Evolutionary conservation across 1,139 yeast genomes (phyloP).

Genomic region (Saccharomycopsis phalli): DNA sequence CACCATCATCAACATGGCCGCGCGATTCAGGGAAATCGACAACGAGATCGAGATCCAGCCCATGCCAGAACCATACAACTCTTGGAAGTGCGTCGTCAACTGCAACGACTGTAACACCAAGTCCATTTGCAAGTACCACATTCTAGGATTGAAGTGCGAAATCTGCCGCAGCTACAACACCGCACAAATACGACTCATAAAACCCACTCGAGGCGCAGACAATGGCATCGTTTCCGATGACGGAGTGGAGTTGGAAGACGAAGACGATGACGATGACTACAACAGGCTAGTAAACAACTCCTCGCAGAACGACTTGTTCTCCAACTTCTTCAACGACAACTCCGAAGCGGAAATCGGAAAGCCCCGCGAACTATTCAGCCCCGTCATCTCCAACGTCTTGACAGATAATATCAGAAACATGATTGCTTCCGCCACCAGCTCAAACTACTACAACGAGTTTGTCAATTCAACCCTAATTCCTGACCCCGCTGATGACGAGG

Average conservation of each 20-base stretch:
- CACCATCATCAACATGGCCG: slow-evolving; percentile 77
- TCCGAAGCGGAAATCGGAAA: slow-evolving; percentile 8
- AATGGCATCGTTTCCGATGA: slow-evolving; percentile 6
- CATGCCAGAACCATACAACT: slow-evolving; percentile 68
- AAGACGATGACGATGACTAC: slow-evolving; percentile 20
- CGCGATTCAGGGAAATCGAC: slow-evolving; percentile 78
- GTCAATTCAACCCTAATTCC: slow-evolving; percentile 10
- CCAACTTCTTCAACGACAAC: slow-evolving; percentile 15
- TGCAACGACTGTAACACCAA: slow-evolving; percentile 90
- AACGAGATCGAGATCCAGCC: slow-evolving; percentile 70
- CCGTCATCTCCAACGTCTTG: slow-evolving; percentile 9
- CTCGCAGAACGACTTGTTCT: slow-evolving; percentile 8
- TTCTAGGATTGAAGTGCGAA: slow-evolving; percentile 78
- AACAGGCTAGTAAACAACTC: slow-evolving; percentile 6
- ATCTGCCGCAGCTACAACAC: slow-evolving; percentile 86
- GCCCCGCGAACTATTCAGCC: not conserved
- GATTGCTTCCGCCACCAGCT: slow-evolving; percentile 17
- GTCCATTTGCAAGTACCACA: slow-evolving; percentile 68
- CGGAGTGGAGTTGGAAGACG: slow-evolving; percentile 20
- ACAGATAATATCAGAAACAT: slow-evolving; percentile 17
- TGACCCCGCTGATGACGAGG: slow-evolving; percentile 9
- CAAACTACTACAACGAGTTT: slow-evolving; percentile 15
- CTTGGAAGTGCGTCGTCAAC: slow-evolving; percentile 68
- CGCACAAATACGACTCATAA: slow-evolving; percentile 55
- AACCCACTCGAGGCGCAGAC: slow-evolving; percentile 28